Percentiles rank a stretch among this genome's conserved stretches.
phyloP scores from a whole-genome alignment of 441 rosid species.

The Mallotus japonicus region DNA sequence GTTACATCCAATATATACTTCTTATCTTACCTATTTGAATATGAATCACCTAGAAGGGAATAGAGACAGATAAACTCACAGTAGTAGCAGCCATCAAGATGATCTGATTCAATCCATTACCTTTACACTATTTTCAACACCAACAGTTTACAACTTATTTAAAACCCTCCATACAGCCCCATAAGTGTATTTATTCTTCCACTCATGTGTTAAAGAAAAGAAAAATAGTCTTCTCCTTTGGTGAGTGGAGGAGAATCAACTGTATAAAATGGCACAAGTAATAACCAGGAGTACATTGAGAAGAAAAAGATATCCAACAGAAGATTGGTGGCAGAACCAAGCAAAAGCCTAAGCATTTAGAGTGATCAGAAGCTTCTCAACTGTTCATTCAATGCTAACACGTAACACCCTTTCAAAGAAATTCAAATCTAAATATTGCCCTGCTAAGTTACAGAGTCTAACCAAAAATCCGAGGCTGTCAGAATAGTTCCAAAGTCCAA shows the following conservation, averaged over 20 bases:
- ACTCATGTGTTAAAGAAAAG: background rate
- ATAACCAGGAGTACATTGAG: background rate
- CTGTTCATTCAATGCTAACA: background rate
- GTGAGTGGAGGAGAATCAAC: too few relatives aligned
- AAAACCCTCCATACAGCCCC: background rate
- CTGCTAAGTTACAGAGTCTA: background rate
- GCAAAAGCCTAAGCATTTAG: background rate
- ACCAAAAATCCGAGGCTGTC: background rate
- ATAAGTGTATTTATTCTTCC: background rate
- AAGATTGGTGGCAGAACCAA: background rate
- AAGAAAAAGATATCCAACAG: background rate
- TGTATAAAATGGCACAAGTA: background rate
- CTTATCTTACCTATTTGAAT: too few relatives aligned
- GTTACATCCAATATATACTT: too few relatives aligned
- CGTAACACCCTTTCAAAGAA: background rate
- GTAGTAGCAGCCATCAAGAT: background rate
- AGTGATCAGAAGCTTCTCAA: background rate
- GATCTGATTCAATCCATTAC: background rate
- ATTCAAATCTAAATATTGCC: background rate
- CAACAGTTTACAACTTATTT: too few relatives aligned
- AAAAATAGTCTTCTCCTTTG: background rate
- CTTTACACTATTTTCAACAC: too few relatives aligned
- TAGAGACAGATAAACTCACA: too few relatives aligned
- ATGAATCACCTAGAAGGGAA: too few relatives aligned
- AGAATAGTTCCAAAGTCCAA: background rate